These are phyloP conservation scores for Penicillium sp. DNA, from an alignment of 2,329 filamentous ascomycete genomes.

Conservation along the genomic window DNA sequence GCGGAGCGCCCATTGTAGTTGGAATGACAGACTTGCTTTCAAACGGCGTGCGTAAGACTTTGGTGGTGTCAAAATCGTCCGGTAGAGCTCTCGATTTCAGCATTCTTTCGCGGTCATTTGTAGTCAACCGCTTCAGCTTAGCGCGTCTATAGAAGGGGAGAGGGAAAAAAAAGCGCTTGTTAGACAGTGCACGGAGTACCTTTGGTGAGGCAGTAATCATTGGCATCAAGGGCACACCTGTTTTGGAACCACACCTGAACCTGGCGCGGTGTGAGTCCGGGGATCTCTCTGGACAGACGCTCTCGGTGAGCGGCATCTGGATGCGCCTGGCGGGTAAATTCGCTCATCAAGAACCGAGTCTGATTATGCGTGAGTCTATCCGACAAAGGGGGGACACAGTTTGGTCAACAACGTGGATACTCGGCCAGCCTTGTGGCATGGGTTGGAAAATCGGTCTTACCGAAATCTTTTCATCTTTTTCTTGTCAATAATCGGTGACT, in stretches of 20 bases:
- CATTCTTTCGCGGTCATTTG: slow-evolving; percentile 57
- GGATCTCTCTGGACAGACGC: slow-evolving; percentile 80
- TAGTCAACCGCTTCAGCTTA: slow-evolving; percentile 56
- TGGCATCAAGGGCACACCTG: slow-evolving; percentile 53
- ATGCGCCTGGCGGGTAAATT: slow-evolving; percentile 91
- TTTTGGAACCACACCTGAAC: slow-evolving; percentile 99
- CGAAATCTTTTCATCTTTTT: slow-evolving; percentile 43
- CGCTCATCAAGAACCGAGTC: slow-evolving; percentile 95
- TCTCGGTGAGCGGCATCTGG: slow-evolving; percentile 88
- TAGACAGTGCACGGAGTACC: slow-evolving; percentile 4
- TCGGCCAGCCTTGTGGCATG: background rate
- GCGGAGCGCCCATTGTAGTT: slow-evolving; percentile 45
- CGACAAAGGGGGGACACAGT: background rate
- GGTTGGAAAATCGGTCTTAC: slow-evolving; percentile 18
- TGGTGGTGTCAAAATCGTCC: slow-evolving; percentile 55
- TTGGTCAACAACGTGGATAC: slow-evolving; percentile 1
- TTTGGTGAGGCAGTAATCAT: background rate
- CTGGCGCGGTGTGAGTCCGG: slow-evolving; percentile 82
- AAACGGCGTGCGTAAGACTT: slow-evolving; percentile 52
- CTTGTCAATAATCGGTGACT: slow-evolving; percentile 28
- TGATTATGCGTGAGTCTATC: slow-evolving; percentile 85
- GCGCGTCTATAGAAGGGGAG: slow-evolving; percentile 43
- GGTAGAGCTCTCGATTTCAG: slow-evolving; percentile 55
- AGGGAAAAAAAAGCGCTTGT: too few species aligned
- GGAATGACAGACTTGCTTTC: slow-evolving; percentile 43